These are phyloP conservation scores for Alnus rubra DNA, from an alignment of 306 rosid genomes.

Conservation along the genomic window DNA sequence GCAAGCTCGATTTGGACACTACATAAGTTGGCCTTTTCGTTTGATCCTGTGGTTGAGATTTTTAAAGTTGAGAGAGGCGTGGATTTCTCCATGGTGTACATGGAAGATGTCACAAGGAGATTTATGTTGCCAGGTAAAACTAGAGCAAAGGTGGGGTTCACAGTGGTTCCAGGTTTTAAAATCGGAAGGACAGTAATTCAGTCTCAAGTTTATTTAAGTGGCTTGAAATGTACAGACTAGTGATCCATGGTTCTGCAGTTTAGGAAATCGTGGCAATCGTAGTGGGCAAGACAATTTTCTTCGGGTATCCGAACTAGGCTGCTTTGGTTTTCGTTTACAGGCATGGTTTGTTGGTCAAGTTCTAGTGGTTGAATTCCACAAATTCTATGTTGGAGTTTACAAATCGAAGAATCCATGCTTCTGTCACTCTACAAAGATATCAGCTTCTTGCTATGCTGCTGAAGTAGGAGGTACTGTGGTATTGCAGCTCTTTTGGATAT, in stretches of 20 bases:
- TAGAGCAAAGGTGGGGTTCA: constrained; percentile 78
- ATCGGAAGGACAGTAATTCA: constrained; percentile 72
- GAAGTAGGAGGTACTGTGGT: constrained; percentile 23
- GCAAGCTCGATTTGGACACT: constrained; percentile 89
- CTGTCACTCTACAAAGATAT: constrained; percentile 4
- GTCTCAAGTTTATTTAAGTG: constrained; percentile 74
- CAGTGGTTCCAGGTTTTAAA: constrained; percentile 91
- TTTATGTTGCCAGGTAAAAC: constrained; percentile 53
- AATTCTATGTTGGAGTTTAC: constrained; percentile 16
- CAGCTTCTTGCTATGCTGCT: constrained; percentile 28
- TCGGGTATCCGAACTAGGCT: constrained; percentile 16
- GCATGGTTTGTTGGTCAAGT: not conserved
- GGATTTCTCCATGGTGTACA: constrained; percentile 80
- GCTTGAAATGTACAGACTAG: constrained; percentile 46
- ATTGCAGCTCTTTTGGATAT: constrained; percentile 6
- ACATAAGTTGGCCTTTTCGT: constrained; percentile 77
- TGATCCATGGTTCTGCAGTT: constrained; percentile 17
- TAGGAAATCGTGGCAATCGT: constrained; percentile 16
- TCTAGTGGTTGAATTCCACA: too few species aligned
- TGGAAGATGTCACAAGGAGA: constrained; percentile 84
- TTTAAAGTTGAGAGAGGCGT: constrained; percentile 82
- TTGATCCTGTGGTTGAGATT: constrained; percentile 75
- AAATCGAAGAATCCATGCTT: not conserved
- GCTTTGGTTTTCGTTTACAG: constrained; percentile 16
- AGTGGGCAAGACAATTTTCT: constrained; percentile 15